Percentiles rank a stretch among this genome's conserved stretches.
phyloP scores from a whole-genome alignment of 257 asterid species.

The Scutellaria galericulata region DNA sequence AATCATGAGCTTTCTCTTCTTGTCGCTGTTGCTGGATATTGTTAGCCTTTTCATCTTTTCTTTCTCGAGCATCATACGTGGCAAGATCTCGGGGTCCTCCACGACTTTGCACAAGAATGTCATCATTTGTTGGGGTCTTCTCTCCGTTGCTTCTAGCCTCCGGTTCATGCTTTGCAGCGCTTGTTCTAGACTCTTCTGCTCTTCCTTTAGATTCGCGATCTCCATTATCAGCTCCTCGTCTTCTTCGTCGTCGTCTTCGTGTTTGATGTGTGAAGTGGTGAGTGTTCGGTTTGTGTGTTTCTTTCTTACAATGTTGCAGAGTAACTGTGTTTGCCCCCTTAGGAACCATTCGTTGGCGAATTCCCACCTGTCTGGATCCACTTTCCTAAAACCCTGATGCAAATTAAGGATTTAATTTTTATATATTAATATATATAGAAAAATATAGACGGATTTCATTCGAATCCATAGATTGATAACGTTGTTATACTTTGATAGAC shows the following conservation, averaged over 20 bases:
- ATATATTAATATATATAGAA: too few species aligned
- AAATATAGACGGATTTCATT: too few species aligned
- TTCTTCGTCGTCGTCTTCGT: slow-evolving; percentile 39
- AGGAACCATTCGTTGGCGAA: slow-evolving; percentile 92
- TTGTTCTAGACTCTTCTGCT: slow-evolving; percentile 63
- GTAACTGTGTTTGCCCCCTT: slow-evolving; percentile 71
- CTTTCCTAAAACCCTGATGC: slow-evolving; percentile 77
- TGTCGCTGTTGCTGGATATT: slow-evolving; percentile 37
- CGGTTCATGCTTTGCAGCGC: slow-evolving; percentile 71
- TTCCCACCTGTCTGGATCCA: slow-evolving; percentile 90
- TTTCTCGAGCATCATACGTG: slow-evolving; percentile 62
- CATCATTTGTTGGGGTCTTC: slow-evolving; percentile 88
- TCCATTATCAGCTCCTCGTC: slow-evolving; percentile 39
- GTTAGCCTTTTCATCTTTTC: slow-evolving; percentile 36
- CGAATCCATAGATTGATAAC: background rate
- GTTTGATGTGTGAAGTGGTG: background rate
- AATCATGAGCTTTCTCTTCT: slow-evolving; percentile 46
- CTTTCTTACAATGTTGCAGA: slow-evolving; percentile 66
- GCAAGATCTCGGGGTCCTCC: slow-evolving; percentile 72
- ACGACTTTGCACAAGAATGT: slow-evolving; percentile 75
- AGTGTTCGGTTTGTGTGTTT: slow-evolving; percentile 41
- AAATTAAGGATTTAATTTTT: too few species aligned
- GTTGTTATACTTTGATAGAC: too few species aligned
- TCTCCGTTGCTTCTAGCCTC: slow-evolving; percentile 84
- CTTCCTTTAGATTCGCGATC: slow-evolving; percentile 57